Base-by-base conservation (phyloP, 495 filamentous ascomycete species). In the Penicillium bovifimosum region DNA sequence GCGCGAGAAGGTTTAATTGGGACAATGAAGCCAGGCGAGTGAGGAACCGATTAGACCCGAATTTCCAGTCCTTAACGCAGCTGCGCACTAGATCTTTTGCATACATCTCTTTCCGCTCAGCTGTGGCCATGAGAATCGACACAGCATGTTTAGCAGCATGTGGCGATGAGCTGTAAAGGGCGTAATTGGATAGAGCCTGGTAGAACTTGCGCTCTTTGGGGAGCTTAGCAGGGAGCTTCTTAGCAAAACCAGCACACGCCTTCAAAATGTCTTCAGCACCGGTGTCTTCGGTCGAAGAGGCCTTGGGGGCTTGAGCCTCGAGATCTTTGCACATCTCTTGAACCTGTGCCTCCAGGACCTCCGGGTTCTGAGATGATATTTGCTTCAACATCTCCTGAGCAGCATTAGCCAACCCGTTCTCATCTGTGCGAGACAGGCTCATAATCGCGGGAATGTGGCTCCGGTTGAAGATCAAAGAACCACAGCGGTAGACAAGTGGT, bases 361-460 rank as follows among this genome's bases (percentile, higher is more conserved):
- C 86, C 0, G 93, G 91, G 41, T 90, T 95, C 17, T 80, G 81
- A 36, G 86, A 82, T 0, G 93, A 96, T 28, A 99, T 95, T 61
- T 97, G 88, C 61, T 90, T 92, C 24, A 96, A 77, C 40, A 97
- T 80, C 63, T 96, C 90, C 56, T 96, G 91, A 7, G 93, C 93
- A 0, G 87, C 80, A 8, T 79, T 70, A 13, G 86, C 87, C 53
- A 97, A 71, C 1, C 80, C 80, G 34, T 90, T 80, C 56, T 90
- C 85, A 61, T 96, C 86, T 3, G 84, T 87, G 53, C 87, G 82
- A 0, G 90, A 88, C 55, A 86, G 86, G 50, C 88, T 85, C 76
- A 96, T 88, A 56, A 96, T 90, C 1, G 88, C 83, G 2, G 91
- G 84, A 9, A 97, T 85, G 58, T 97, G 92, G 63, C 91, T 96